These are phyloP conservation scores for Saccharomycopsis crataegensis DNA, from an alignment of 1,139 yeast genomes.

Conservation along the genomic window DNA sequence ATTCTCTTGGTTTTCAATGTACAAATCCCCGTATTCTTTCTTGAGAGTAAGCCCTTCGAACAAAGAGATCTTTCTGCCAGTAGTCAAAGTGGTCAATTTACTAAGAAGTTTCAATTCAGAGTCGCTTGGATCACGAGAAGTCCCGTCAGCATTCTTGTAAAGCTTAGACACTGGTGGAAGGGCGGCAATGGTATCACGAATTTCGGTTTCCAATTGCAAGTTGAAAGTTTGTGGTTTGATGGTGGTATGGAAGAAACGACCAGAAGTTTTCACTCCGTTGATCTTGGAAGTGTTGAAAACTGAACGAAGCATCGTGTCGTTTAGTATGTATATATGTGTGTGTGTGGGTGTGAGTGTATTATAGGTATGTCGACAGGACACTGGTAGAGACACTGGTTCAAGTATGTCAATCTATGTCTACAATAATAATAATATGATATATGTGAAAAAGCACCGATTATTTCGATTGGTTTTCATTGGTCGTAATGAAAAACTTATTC, in stretches of 20 bases:
- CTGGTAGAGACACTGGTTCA: no score
- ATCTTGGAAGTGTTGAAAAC: not conserved
- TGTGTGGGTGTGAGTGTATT: no score
- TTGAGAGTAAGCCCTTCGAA: conserved; percentile 55
- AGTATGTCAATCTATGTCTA: no score
- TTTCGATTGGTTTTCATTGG: no score
- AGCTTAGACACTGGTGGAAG: conserved; percentile 52
- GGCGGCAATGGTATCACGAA: conserved; percentile 26
- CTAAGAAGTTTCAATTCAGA: conserved; percentile 69
- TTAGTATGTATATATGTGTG: no score
- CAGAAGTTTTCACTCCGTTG: not conserved
- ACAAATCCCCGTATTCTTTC: conserved; percentile 51
- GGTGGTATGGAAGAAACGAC: not conserved
- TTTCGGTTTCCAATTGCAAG: conserved; percentile 25
- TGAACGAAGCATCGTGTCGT: not conserved
- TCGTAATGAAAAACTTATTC: no score
- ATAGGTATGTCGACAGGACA: no score
- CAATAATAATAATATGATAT: no score
- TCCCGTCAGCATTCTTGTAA: conserved; percentile 72
- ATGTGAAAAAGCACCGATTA: no score
- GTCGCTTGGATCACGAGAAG: conserved; percentile 66
- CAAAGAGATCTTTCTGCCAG: conserved; percentile 51
- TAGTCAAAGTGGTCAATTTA: conserved; percentile 56
- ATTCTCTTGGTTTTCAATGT: conserved; percentile 56
- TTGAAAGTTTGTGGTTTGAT: conserved; percentile 19